These are phyloP conservation scores for Hypoxylon lienhwacheense DNA, from an alignment of 495 filamentous ascomycete species.

Conservation along the genomic window DNA sequence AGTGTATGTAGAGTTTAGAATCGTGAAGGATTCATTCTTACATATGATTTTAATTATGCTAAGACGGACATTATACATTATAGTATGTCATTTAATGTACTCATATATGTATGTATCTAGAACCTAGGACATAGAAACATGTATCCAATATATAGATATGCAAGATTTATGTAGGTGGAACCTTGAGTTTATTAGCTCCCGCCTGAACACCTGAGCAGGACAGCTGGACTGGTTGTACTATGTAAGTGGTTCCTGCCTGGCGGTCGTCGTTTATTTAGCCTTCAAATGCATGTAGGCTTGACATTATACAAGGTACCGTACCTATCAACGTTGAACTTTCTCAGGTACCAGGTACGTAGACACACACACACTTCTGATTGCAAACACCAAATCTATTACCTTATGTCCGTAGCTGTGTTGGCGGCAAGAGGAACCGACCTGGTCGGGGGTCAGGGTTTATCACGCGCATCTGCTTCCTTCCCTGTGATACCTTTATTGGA, in stretches of 20 bases:
- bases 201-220: not conserved
- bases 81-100: not conserved
- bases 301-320: not conserved
- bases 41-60: no score
- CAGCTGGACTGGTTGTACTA: no score
- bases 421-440: conserved; percentile 22
- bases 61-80: not conserved
- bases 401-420: conserved; percentile 4
- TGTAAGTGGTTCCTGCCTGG: no score
- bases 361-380: no score
- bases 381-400: no score
- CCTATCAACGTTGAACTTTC: no score
- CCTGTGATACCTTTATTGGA: conserved; percentile 5
- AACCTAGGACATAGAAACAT: not conserved
- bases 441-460: conserved; percentile 14
- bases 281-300: not conserved
- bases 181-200: conserved; percentile 2
- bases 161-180: not conserved
- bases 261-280: not conserved
- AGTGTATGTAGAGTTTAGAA: not conserved
- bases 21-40: not conserved
- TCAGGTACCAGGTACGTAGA: no score
- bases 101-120: not conserved
- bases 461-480: conserved; percentile 16
- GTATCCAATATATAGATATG: not conserved